A percentile compares a stretch with the other conserved stretches of the same genome.
These are phyloP conservation scores for Trichoderma atroviride DNA, from an alignment of 2,329 filamentous ascomycete species.

Conservation along the genomic window DNA sequence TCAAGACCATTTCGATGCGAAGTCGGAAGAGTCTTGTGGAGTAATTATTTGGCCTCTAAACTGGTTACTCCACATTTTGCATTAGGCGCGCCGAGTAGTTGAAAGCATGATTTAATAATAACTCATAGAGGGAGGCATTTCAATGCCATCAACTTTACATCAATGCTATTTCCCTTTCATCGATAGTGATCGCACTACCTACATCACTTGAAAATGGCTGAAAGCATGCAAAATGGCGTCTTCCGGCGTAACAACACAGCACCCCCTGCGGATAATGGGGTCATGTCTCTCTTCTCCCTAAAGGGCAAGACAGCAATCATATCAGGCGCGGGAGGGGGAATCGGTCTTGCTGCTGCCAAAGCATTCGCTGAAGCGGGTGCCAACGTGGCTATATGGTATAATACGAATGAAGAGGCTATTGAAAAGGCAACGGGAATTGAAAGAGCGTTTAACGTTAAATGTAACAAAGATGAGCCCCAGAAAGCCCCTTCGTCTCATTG, in stretches of 20 bases:
- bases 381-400: constrained; percentile 15
- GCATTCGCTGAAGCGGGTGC: constrained; percentile 13
- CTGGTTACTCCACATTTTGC: not conserved
- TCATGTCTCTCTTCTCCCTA: constrained; percentile 10
- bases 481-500: not conserved
- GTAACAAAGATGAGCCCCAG: not conserved
- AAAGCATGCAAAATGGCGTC: constrained; percentile 11
- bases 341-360: constrained; percentile 2
- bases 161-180: not conserved
- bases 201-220: not conserved
- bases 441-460: constrained; percentile 1
- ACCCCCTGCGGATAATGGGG: constrained; percentile 2
- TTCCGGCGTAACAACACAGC: constrained; percentile 3
- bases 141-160: not conserved
- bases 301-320: constrained; percentile 7
- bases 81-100: not conserved
- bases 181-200: not conserved
- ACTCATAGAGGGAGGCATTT: not conserved
- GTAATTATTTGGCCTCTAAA: not conserved
- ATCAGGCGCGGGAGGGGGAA: constrained; percentile 14
- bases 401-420: not conserved
- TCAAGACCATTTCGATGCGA: not conserved
- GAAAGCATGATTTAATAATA: not conserved
- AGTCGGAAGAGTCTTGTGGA: not conserved
- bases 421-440: not conserved